Evolutionary conservation across 495 filamentous ascomycete species (phyloP), one percentile per base, ranked within the genome.

Genomic region (Rhizodiscina lignyota): DNA sequence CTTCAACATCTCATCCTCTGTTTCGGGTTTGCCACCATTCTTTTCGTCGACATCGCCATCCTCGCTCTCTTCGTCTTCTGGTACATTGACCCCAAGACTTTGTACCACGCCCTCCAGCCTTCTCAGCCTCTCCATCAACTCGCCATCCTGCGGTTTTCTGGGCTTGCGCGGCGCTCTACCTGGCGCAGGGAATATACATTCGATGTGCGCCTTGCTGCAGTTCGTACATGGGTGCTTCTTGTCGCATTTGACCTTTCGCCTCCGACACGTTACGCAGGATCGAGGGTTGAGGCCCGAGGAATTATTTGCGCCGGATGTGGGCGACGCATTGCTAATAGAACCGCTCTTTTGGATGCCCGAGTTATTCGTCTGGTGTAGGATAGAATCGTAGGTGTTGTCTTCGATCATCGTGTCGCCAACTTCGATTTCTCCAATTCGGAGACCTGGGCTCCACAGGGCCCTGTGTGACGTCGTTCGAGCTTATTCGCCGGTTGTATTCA

Each of bases 201-300:
- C 74, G 38, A 78, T 79, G 19, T 74, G 72, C 6, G 76, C 77
- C 47, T 75, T 76, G 32, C 67, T 66, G 54, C 85, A 94, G 48
- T 94, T 91, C 34, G 74, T 74, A 56, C 85, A 94, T 4, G 84
- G 83, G 47, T 65, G 59, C 29, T 70, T 62, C 54, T 92, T 92
- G 60, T 94, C 82, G 56, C 85, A 93, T 37, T 77, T 76, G 3
- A 89, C 83, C 52, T 93, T 93, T 31, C 84, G 64, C 40, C 75
- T 70, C 17, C 83, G 68, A 51, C 84, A 93, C 19, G 80, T 89
- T 2, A 83, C 72, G 54, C 84, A 93, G 42, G 79, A 85, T 37
- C 83, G 67, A 5, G 76, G 24, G 24, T 27, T 27, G 24, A 27
- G 24, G 24, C 13, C 13, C 24, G 24, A 27, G 13, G 24, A n/a